These are phyloP conservation scores for Solanum okadae DNA, from an alignment of 257 asterid species.

Conservation along the genomic window DNA sequence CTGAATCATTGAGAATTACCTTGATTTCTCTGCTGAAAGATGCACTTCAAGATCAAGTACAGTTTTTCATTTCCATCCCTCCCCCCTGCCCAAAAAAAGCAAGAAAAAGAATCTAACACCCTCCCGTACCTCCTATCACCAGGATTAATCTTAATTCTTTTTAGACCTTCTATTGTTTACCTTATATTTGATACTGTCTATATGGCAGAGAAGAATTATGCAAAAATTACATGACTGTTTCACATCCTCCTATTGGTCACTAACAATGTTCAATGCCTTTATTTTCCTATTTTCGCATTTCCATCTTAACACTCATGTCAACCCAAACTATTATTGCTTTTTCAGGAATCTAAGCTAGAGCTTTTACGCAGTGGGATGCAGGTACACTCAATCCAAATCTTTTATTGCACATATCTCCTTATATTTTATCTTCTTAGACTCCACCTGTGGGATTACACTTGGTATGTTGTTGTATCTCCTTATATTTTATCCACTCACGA, in stretches of 20 bases:
- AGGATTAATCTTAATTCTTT: background rate
- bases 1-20: conserved; percentile 54
- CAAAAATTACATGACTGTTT: background rate
- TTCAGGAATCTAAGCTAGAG: conserved; percentile 84
- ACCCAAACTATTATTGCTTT: conserved; percentile 4
- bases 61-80: background rate
- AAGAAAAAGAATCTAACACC: background rate
- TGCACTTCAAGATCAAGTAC: conserved; percentile 86
- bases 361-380: conserved; percentile 46
- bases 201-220: background rate
- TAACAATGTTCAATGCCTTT: background rate
- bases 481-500: background rate
- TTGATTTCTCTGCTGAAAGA: conserved; percentile 67
- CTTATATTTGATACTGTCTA: background rate
- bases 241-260: background rate
- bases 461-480: background rate
- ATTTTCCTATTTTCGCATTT: conserved; percentile 1
- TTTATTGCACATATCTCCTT: background rate
- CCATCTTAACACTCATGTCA: background rate
- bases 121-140: background rate
- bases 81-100: background rate
- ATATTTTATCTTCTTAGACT: background rate
- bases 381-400: conserved; percentile 21
- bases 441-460: background rate
- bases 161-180: background rate